Base-by-base conservation (phyloP, 2,329 filamentous ascomycete genomes). In the Fusarium dimerum region DNA sequence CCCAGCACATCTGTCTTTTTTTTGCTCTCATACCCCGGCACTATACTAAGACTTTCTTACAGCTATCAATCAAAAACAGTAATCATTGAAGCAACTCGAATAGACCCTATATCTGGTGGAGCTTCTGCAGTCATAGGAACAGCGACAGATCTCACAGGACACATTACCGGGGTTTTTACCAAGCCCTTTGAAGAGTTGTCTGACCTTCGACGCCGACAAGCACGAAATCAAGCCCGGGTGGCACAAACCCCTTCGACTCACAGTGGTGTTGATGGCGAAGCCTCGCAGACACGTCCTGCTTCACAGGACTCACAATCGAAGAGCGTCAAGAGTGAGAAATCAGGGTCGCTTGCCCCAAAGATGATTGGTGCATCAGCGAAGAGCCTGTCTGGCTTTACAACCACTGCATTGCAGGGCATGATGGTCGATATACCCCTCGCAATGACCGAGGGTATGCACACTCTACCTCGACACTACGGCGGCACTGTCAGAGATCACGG, bases 71-170 rank as follows among this genome's bases (percentile, higher is more conserved):
- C 12, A 10, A 40, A 40, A 16, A 6, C 3, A 9, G 17, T 40
- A 15, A 10, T 15, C 8, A 13, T 40, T 10, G 39, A 40, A 16
- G 16, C 39, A 16, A 16, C n/a, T 10, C 39, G 39, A 1, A 47
- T 43, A 40, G 51, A 53, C 40, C 50, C 50, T 6, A 17, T 52
- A 10, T 43, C 50, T 11, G 50, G 36, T 18, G 46, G 46, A 3
- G n/a, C 43, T 6, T 43, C 42, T 15, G 39, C 50, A 10, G 15
- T 41, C n/a, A 10, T 42, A 5, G 45, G 36, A 17, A 47, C 50
- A 16, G 8, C 15, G 17, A 18, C 15, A n/a, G 39, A 40, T 9
- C 39, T 40, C 7, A 18, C 39, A 12, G 39, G 39, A 10, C n/a
- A 10, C 6, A 16, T 40, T 18, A 40, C 39, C 8, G 39, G 15